Base-by-base conservation (phyloP, 2,329 filamentous ascomycete genomes). In the Trematosphaeria pertusa region DNA sequence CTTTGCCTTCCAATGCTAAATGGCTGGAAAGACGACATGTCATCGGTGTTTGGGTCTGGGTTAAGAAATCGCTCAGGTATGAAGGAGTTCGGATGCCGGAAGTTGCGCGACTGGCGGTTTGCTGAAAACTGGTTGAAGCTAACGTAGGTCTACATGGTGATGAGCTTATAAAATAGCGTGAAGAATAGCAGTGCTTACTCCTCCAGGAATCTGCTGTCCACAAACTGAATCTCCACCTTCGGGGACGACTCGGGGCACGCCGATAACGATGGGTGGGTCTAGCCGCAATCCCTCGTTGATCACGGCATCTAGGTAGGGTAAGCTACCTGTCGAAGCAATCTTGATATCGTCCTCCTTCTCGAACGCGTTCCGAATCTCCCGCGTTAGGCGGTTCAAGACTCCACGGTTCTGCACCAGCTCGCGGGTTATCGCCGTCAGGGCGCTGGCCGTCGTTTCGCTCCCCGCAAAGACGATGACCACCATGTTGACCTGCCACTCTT, bases 371-470 rank as follows among this genome's bases (percentile, higher is more conserved):
- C 69, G 49, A 5, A 70, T 46, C 26, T 70, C 70, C 1, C 37
- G 17, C 0, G 52, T 58, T 1, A 71, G 46, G 5, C 55, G 50
- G 12, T 62, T 37, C 19, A 73, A 37, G 0, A 54, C 61, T 5
- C 58, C 65, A 10, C 43, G 59, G n/a, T 65, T 54, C 26, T 59
- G 64, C 11, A 73, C 48, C 0, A 75, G 51, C 33, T 69, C 50
- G 17, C 58, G 71, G 0, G 69, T 59, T 2, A 68, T 61, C 0
- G 65, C 74, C 2, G 63, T 64, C 3, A 79, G 53, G 2, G 70
- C 50, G 9, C 65, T 73, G 0, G 74, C 74, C 0, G 72, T 68
- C 0, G 76, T 78, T 42, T 79, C 75, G 40, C 70, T 74, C 0
- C 73, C 75, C 0, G 75, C 76, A 15, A 75, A 56, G 4, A 77